A percentile compares a stretch with the other conserved stretches of the same genome.
Evolutionary conservation across 441 rosid genomes (phyloP).

Genomic region (Brassica balearica): DNA sequence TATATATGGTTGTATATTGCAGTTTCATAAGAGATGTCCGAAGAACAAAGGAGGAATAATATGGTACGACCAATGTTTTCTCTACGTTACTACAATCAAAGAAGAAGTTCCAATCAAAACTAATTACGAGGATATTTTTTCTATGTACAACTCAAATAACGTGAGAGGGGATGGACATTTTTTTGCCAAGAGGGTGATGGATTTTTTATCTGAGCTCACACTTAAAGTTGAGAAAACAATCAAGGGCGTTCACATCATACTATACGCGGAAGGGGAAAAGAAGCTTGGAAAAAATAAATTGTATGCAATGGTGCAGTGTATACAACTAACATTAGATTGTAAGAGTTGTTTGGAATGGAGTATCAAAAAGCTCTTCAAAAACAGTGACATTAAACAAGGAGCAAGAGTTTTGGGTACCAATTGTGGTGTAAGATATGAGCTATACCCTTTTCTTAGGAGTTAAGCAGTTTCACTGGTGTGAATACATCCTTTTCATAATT

Average conservation of each 20-base stretch:
- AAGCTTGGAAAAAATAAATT: not conserved
- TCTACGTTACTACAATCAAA: not conserved
- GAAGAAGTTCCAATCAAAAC: not conserved
- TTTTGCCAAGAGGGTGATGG: not conserved
- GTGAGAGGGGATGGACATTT: not conserved
- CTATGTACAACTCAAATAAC: not conserved
- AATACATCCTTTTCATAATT: not conserved
- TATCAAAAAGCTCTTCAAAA: not conserved
- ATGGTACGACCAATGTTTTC: not conserved
- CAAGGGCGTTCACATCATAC: not conserved
- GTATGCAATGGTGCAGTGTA: not conserved
- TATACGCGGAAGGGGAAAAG: not conserved
- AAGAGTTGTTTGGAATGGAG: not conserved
- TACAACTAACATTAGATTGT: not conserved
- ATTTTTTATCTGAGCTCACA: not conserved
- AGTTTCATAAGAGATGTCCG: not conserved
- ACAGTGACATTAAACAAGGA: not conserved
- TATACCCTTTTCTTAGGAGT: not conserved
- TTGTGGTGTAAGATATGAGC: not conserved
- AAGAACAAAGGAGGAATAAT: not conserved
- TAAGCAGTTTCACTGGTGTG: not conserved
- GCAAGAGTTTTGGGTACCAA: not conserved
- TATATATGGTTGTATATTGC: not conserved
- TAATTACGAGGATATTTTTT: not conserved
- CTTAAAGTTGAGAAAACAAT: not conserved